These are phyloP conservation scores for Pythium volutum DNA, from an alignment of 352 stramenopile species.

Conservation along the genomic window DNA sequence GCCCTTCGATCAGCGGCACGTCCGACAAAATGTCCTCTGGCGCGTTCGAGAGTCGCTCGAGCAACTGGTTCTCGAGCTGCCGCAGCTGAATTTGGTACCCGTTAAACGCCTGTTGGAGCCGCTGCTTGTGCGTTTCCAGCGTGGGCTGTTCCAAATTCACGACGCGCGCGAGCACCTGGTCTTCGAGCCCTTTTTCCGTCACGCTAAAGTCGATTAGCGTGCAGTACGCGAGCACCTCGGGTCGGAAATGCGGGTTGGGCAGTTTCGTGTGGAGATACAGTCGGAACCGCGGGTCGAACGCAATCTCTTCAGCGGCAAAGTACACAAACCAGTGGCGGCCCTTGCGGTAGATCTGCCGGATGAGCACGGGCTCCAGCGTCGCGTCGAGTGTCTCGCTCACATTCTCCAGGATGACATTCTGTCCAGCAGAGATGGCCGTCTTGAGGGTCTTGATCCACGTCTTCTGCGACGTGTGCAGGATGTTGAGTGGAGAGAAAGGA, in stretches of 20 bases:
- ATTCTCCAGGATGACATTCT: slow-evolving; percentile 91
- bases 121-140: slow-evolving; percentile 87
- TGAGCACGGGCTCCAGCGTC: slow-evolving; percentile 86
- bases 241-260: slow-evolving; percentile 90
- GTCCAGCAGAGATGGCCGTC: slow-evolving; percentile 61
- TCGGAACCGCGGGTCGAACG: slow-evolving; percentile 86
- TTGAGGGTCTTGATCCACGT: slow-evolving; percentile 76
- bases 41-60: slow-evolving; percentile 90
- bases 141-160: slow-evolving; percentile 89
- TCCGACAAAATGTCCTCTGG: slow-evolving; percentile 91
- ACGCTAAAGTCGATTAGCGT: slow-evolving; percentile 95
- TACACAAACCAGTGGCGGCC: slow-evolving; percentile 86
- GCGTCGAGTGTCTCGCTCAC: slow-evolving; percentile 85
- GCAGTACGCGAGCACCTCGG: slow-evolving; percentile 90
- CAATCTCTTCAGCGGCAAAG: slow-evolving; percentile 87
- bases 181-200: slow-evolving; percentile 87
- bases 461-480: slow-evolving; percentile 75
- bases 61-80: slow-evolving; percentile 86
- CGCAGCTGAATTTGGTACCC: slow-evolving; percentile 91
- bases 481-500: slow-evolving; percentile 38
- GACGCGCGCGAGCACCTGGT: slow-evolving; percentile 87
- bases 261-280: slow-evolving; percentile 91
- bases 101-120: slow-evolving; percentile 89
- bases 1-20: slow-evolving; percentile 89
- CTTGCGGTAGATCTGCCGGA: slow-evolving; percentile 87